Base-by-base conservation (phyloP, 2,329 filamentous ascomycete genomes). In the Gaeumannomyces sp. region DNA sequence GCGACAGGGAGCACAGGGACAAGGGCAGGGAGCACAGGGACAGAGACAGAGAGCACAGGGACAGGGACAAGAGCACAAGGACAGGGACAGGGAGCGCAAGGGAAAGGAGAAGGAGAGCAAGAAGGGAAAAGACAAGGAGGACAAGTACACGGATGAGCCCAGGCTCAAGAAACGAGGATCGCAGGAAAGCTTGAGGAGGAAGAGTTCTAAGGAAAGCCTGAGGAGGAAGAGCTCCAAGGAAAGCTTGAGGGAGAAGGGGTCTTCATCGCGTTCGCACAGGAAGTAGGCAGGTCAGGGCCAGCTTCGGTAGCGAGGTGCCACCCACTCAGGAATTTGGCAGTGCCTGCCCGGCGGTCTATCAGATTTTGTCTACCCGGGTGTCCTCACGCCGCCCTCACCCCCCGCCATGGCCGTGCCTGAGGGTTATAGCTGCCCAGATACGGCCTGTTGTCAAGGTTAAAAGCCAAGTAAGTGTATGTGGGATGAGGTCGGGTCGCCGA, bases 161-260 rank as follows among this genome's bases (percentile, higher is more conserved):
- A 83, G 65, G 75, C 82, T 25, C 78, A 83, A 76, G 79, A 80
- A 31, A 81, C 82, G 76, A 79, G 29, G 19, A 29, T 53, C 45
- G 19, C 19, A 53, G 19, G 45, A 53, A 25, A 53, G 45, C 45
- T 11, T 53, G 19, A 53, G n/a, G n/a, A 25, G n/a, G 10, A 53
- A 53, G n/a, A 53, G 45, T 19, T 53, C 45, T 22, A 53, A 53
- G 19, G 45, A 53, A 25, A 53, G 45, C 45, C 22, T 53, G 19
- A 53, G 10, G 10, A 7, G 13, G 13, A 35, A 35, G 13, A 35
- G 33, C 13, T 35, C 33, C 33, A 35, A 14, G 10, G 33, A 35
- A 8, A 35, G 33, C 33, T 14, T 35, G 10, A 35, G 19, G 6
- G 45, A 53, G n/a, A 53, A 53, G 10, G n/a, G 45, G 2, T 53